Evolutionary conservation across 208 protist species (phyloP), one percentile per base, ranked within the genome.

Genomic region (Acanthamoeba divionensis): DNA sequence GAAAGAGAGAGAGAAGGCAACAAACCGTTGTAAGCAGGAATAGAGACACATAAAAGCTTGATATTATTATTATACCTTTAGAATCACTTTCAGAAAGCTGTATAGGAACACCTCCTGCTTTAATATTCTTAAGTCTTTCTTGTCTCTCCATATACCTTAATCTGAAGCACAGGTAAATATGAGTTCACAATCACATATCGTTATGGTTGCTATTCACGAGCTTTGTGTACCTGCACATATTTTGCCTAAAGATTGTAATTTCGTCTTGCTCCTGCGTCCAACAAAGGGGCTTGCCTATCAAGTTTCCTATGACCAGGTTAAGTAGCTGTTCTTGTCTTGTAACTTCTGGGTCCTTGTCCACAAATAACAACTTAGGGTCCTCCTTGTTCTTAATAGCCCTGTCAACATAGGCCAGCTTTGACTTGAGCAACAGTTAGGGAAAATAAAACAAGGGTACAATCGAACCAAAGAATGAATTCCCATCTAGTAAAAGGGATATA

Each of bases 191-290:
- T n/a, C n/a, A n/a, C n/a, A n/a, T n/a, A n/a, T n/a, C n/a, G n/a
- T 41, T 41, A 41, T 41, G n/a, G n/a, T 41, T 41, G 36, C 5
- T 41, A 5, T 41, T 41, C 5, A 6, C 36, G 5, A 41, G 36
- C 5, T 1, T 41, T 41, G 5, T 41, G 36, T 79, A 48, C 7
- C 67, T 41, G 31, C 67, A 79, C 5, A 48, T 48, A 8, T 48
- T 79, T 48, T 79, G 45, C 13, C 67, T 41, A 48, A 79, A 79
- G 26, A 79, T 48, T 12, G 67, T 79, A 1, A 79, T 48, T 24
- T 79, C 67, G 31, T 79, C 67, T 48, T 79, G 67, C n/a, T 79
- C 67, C 44, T 79, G 67, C 5, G 67, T 52, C 67, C 67, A 79
- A 15, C 67, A 52, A 41, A 79, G 44, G 13, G 67, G 67, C 31